Percentiles rank a stretch among this genome's conserved stretches.
Evolutionary conservation across 306 rosid species (phyloP).

Genomic region (Gleditsia sinensis): DNA sequence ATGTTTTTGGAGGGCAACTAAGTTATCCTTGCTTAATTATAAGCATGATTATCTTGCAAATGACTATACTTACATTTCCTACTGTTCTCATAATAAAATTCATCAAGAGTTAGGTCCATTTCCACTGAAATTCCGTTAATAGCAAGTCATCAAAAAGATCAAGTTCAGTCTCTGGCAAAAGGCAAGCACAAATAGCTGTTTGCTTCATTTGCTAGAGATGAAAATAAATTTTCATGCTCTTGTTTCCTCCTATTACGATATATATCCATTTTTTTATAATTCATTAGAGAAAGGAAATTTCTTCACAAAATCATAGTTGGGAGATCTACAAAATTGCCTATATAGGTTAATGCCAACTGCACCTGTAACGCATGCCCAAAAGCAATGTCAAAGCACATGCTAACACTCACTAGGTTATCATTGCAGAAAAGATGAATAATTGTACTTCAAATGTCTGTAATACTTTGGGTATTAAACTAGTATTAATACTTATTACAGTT

Average conservation of each 20-base stretch:
- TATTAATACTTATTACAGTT: neutral
- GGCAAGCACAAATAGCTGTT: neutral
- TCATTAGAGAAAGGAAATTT: neutral
- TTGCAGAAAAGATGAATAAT: neutral
- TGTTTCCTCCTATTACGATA: slow-evolving; percentile 6
- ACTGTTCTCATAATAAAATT: slow-evolving; percentile 1
- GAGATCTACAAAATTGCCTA: slow-evolving; percentile 2
- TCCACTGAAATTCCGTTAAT: neutral
- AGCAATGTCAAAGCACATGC: neutral
- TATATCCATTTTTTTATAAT: slow-evolving; percentile 2
- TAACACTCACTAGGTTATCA: neutral
- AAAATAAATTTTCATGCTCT: neutral
- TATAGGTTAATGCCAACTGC: neutral
- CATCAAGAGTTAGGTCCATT: slow-evolving; percentile 3
- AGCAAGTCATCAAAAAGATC: neutral
- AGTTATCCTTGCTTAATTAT: neutral
- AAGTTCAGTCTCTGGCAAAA: neutral
- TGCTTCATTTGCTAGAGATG: neutral
- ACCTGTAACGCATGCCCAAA: neutral
- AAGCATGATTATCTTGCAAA: neutral
- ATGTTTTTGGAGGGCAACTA: neutral
- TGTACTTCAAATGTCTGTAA: neutral
- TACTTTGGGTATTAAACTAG: neutral
- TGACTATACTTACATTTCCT: neutral
- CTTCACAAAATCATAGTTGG: neutral